Evolutionary conservation across 192 early-diverging fungal species (phyloP), one percentile per base, ranked within the genome.

Genomic region (Dissophora ornata): DNA sequence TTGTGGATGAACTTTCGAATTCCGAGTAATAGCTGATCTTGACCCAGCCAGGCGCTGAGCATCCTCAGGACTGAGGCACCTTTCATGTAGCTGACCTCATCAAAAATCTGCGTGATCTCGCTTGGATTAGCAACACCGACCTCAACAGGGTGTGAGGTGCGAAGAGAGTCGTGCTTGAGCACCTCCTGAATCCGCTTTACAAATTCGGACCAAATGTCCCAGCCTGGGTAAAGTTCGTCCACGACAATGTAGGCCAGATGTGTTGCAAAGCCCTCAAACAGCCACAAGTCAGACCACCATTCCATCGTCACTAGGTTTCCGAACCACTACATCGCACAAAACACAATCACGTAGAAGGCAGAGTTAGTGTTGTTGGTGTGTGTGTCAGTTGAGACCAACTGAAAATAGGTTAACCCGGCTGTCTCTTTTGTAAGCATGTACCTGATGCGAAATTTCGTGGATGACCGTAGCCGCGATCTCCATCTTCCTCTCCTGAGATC

Each of bases 31-130:
- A 90, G 80, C 24, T 55, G 66, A 18, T 85, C 81, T 29, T 81
- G 62, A 25, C 86, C 86, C 26, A 90, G 28, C 67, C 85, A 85
- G 6, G 84, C 80, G 59, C 83, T 85, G n/a, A 96, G 82, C 94
- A 95, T 94, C 54, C 94, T 83, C 59, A 96, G 91, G 21, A 93
- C 86, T 18, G 85, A 84, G 11, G 90, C 90, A 12, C 94, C 94
- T 70, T 96, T 96, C 73, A 81, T 87, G 84, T 96, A 95, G 16
- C 86, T 86, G 69, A 95, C 90, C 15, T 91, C 89, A 71, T 96
- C 95, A 71, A 96, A 96, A 40, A 96, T 92, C 79, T 96, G 90
- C 34, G 79, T 79, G 38, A 96, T 92, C 50, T 96, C 92, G 22
- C 84, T 75, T 34, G 90, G 83, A 40, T 85, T 82, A 32, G 80